phyloP scores from a whole-genome alignment of 2,329 filamentous ascomycete genomes.

The Monosporascus sp. region DNA sequence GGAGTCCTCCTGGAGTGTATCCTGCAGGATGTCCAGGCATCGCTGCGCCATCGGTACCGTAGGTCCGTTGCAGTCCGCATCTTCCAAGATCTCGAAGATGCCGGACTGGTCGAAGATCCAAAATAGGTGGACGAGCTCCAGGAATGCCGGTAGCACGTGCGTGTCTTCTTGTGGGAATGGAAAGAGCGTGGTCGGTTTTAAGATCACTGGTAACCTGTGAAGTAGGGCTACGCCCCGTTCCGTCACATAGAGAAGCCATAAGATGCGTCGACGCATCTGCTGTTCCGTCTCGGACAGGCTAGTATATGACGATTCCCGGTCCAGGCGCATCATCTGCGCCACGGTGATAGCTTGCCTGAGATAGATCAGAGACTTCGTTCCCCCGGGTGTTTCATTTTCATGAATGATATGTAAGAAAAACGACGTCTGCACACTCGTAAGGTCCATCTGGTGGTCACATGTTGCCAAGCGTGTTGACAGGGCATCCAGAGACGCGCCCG shows the following conservation, averaged over 20 bases:
- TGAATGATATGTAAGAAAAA: slow-evolving; percentile 50
- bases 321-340: slow-evolving; percentile 43
- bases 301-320: slow-evolving; percentile 37
- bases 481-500: slow-evolving; percentile 14
- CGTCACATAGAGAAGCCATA: slow-evolving; percentile 46
- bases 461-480: slow-evolving; percentile 5
- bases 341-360: slow-evolving; percentile 47
- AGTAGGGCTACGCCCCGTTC: slow-evolving; percentile 45
- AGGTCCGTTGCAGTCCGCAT: slow-evolving; percentile 23
- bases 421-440: slow-evolving; percentile 39
- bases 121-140: slow-evolving; percentile 44
- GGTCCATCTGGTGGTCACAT: slow-evolving; percentile 17
- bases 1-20: slow-evolving; percentile 34
- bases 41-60: slow-evolving; percentile 14
- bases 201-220: slow-evolving; percentile 42
- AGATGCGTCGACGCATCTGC: slow-evolving; percentile 38
- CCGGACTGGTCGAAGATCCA: slow-evolving; percentile 45
- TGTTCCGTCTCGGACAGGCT: slow-evolving; percentile 32
- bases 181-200: slow-evolving; percentile 35
- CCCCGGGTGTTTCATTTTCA: slow-evolving; percentile 42
- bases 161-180: slow-evolving; percentile 31
- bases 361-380: slow-evolving; percentile 41
- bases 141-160: slow-evolving; percentile 42
- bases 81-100: slow-evolving; percentile 41
- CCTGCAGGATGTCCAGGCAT: slow-evolving; percentile 35